Percentiles rank a stretch among this genome's conserved stretches.
Evolutionary conservation across 1,284 basidiomycete genomes (phyloP).

Genomic region (Uromyces viciae-fabae): DNA sequence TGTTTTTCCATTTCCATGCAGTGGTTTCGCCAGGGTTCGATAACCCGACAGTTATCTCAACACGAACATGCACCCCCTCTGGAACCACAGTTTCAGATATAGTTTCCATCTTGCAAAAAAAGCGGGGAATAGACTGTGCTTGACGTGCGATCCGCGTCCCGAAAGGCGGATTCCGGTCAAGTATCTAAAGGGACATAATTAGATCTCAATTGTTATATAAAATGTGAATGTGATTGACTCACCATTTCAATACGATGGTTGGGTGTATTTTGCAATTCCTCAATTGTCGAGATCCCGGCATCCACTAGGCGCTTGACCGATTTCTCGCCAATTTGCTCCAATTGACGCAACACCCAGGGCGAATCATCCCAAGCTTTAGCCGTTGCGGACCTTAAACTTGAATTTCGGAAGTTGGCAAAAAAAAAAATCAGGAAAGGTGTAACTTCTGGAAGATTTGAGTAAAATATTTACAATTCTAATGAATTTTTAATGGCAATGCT

Average conservation of each 20-base stretch:
- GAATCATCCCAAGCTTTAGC: slow-evolving; percentile 45
- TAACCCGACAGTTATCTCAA: slow-evolving; percentile 37
- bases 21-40: slow-evolving; percentile 4
- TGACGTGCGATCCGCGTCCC: slow-evolving; percentile 36
- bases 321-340: slow-evolving; percentile 44
- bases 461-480: slow-evolving; percentile 35
- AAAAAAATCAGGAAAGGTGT: not conserved
- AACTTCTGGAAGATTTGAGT: not conserved
- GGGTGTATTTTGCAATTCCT: slow-evolving; percentile 28
- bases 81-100: slow-evolving; percentile 31
- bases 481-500: slow-evolving; percentile 18
- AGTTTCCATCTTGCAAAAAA: slow-evolving; percentile 31
- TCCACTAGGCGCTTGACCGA: slow-evolving; percentile 43
- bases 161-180: slow-evolving; percentile 45
- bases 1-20: slow-evolving; percentile 39
- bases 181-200: slow-evolving; percentile 22
- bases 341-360: slow-evolving; percentile 40
- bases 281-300: slow-evolving; percentile 28
- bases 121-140: slow-evolving; percentile 35
- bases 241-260: slow-evolving; percentile 39
- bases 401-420: not conserved
- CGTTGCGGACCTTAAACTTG: slow-evolving; percentile 38
- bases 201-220: not conserved
- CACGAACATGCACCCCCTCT: slow-evolving; percentile 33
- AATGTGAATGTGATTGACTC: not conserved